Evolutionary conservation across 768 basidiomycete genomes (phyloP), one percentile per base, ranked within the genome.

Genomic region (Hericium alpestre): DNA sequence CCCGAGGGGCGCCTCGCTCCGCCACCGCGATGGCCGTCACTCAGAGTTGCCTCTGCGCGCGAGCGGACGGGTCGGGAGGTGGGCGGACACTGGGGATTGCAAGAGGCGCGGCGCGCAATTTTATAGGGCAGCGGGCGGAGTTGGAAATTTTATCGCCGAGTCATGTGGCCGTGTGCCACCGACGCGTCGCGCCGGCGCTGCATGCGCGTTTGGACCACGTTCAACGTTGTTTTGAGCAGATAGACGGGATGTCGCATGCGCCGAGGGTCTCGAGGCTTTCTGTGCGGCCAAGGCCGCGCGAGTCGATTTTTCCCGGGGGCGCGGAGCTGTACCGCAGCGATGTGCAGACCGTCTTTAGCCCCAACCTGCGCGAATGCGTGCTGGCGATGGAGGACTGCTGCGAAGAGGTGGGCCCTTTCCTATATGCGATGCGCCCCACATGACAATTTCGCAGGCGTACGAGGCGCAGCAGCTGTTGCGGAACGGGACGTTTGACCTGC

Each of bases 381-480:
- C 72, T 78, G 61, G 83, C 84, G 0, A 81, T 90, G 79, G 85
- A 89, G 63, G 85, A 88, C 62, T 89, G 87, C 63, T 90, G 86
- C 64, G 84, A 88, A 66, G 84, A 89, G 81, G 85, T 82, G 58
- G 54, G 71, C n/a, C 4, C 3, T 25, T 20, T 12, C 20, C 5
- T 12, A 4, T n/a, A 16, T 20, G 25, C 25, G 10, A 18, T n/a
- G 2, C n/a, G 4, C 1, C 3, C 41, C 5, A 46, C 12, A 39
- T 32, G 3, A 51, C 15, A 20, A 10, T 43, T 38, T 32, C 1
- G 5, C 38, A 90, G 86, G 80, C 82, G 23, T 73, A 79, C 60
- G 86, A 86, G 67, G 81, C 86, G 10, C 85, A 90, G 57, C 73
- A 79, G 32, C 73, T 87, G 12, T 76, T 91, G 2, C 75, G 84